Percentiles rank a stretch among this genome's conserved stretches.
phyloP scores from a whole-genome alignment of 23 red algal species.

The Agarophyton chilense region DNA sequence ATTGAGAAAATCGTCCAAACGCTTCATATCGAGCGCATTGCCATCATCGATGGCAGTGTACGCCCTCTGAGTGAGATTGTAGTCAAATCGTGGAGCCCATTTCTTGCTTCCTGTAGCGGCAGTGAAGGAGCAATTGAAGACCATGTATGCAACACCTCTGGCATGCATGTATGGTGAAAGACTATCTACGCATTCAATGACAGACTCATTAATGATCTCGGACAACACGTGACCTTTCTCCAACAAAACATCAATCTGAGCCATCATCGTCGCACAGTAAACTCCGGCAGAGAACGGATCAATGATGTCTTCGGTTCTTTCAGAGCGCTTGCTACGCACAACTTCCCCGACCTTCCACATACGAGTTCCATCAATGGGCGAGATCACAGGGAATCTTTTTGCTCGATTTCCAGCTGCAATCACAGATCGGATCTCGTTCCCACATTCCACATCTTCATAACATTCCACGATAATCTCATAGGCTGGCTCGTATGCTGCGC shows the following conservation, averaged over 20 bases:
- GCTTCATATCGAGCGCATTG: conserved; percentile 68
- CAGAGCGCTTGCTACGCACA: conserved; percentile 71
- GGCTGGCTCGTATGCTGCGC: conserved; percentile 90
- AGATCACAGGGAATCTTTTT: conserved; percentile 84
- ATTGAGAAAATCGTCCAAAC: conserved; percentile 84
- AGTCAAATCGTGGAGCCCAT: conserved; percentile 98
- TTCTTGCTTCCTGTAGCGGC: conserved; percentile 87
- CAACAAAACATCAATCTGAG: conserved; percentile 97
- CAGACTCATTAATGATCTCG: conserved; percentile 99
- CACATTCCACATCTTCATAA: conserved; percentile 96
- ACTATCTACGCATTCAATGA: conserved; percentile 97
- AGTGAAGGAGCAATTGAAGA: conserved; percentile 97
- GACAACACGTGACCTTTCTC: conserved; percentile 94
- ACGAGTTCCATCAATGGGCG: conserved; percentile 91
- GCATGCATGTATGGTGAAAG: conserved; percentile 99
- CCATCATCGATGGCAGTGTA: conserved; percentile 83
- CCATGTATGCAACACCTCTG: conserved; percentile 98
- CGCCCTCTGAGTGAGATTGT: conserved; percentile 92
- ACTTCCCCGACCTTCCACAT: conserved; percentile 97
- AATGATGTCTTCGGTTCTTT: conserved; percentile 42
- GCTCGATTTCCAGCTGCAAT: conserved; percentile 81
- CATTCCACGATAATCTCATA: conserved; percentile 97
- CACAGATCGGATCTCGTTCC: conserved; percentile 97
- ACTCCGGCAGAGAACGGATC: conserved; percentile 96
- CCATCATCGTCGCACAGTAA: conserved; percentile 99